These are phyloP conservation scores for Pseudocercospora fuligena DNA, from an alignment of 2,329 filamentous ascomycete genomes.

Conservation along the genomic window DNA sequence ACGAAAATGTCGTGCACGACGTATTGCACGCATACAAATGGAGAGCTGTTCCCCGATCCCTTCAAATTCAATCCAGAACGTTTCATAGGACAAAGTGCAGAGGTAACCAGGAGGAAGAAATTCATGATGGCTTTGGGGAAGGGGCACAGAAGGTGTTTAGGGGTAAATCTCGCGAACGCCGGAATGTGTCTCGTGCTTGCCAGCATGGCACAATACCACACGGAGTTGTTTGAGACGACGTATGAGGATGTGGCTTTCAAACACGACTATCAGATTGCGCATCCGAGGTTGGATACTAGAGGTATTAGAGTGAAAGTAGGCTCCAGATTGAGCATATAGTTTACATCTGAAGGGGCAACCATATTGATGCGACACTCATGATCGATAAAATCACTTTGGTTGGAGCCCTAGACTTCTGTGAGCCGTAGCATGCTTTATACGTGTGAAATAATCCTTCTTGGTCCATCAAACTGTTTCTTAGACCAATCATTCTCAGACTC, in stretches of 20 bases:
- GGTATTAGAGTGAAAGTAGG: not conserved
- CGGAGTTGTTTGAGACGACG: conserved; percentile 9
- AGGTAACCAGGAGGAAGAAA: conserved; percentile 29
- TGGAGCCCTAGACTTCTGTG: not conserved
- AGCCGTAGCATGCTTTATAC: not conserved
- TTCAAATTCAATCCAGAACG: conserved; percentile 34
- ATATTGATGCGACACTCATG: not conserved
- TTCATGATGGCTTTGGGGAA: conserved; percentile 41
- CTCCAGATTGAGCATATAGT: too few species aligned
- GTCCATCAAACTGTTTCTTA: too few species aligned
- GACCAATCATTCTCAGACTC: not conserved
- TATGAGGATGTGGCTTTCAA: conserved; percentile 13
- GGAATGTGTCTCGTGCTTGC: not conserved
- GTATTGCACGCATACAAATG: conserved; percentile 39
- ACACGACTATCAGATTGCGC: conserved; percentile 18
- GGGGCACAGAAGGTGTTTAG: conserved; percentile 17
- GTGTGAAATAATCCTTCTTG: not conserved
- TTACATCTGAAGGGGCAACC: not conserved
- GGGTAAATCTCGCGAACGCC: not conserved
- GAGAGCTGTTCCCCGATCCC: conserved; percentile 38
- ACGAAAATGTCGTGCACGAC: too few species aligned
- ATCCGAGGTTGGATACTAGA: conserved; percentile 10
- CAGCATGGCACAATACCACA: not conserved
- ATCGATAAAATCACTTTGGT: not conserved
- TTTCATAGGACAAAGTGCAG: conserved; percentile 15